A percentile compares a stretch with the other conserved stretches of the same genome.
These are phyloP conservation scores for Curvularia verruculosa DNA, from an alignment of 2,329 filamentous ascomycete species.

Conservation along the genomic window DNA sequence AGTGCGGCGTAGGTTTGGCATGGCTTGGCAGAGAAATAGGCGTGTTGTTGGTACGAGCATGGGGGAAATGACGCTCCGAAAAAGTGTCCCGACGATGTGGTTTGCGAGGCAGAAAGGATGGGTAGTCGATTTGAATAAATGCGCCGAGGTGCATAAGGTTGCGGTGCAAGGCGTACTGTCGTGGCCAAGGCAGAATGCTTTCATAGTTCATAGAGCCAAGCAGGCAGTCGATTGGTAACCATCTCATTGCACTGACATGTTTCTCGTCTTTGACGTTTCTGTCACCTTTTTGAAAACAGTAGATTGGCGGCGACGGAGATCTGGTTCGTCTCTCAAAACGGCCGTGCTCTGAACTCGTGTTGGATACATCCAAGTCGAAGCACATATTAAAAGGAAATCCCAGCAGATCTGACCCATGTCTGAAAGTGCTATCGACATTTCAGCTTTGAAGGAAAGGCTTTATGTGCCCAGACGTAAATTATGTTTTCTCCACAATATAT, in stretches of 20 bases:
- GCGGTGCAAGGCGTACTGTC: not conserved
- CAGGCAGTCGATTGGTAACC: not conserved
- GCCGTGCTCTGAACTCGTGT: not conserved
- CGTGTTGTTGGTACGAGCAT: not conserved
- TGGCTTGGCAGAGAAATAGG: not conserved
- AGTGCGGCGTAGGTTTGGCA: slow-evolving; percentile 1
- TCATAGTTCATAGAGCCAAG: not conserved
- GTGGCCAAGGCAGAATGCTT: not conserved
- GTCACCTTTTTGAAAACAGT: not conserved
- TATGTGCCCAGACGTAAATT: not conserved
- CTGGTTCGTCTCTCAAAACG: not conserved
- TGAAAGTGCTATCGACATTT: not conserved
- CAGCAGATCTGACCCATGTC: not conserved
- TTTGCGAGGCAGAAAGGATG: not conserved
- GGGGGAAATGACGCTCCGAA: not conserved
- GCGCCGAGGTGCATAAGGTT: not conserved
- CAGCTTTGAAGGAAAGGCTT: no score
- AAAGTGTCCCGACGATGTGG: not conserved
- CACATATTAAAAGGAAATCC: not conserved
- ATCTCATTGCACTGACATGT: not conserved
- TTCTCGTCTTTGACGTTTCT: not conserved
- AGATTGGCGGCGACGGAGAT: no score
- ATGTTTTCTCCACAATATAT: not conserved
- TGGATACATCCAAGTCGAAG: not conserved
- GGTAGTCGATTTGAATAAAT: not conserved